A percentile compares a stretch with the other conserved stretches of the same genome.
Conservation (phyloP, 2,329 filamentous ascomycete species). For the Blumeria graminis region DNA sequence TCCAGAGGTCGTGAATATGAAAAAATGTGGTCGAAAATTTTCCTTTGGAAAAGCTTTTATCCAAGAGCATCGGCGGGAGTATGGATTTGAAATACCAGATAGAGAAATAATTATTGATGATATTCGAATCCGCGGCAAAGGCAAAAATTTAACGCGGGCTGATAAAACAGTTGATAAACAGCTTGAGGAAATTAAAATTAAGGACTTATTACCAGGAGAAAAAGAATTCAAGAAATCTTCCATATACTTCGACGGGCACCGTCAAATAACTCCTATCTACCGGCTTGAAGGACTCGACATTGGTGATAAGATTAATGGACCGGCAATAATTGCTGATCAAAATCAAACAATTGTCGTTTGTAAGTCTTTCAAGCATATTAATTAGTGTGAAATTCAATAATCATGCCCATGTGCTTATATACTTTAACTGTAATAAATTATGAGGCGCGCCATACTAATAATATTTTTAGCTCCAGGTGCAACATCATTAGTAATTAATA, state of each 20-base stretch:
- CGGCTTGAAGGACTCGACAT: too few relatives aligned
- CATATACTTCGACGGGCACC: slow-evolving; percentile 69
- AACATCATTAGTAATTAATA: too few relatives aligned
- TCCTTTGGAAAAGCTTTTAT: slow-evolving; percentile 69
- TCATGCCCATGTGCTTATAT: too few relatives aligned
- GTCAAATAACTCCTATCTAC: slow-evolving; percentile 15
- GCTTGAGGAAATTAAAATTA: slow-evolving; percentile 41
- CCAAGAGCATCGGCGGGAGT: slow-evolving; percentile 73
- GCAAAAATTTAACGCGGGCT: slow-evolving; percentile 59
- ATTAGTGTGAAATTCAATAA: too few relatives aligned
- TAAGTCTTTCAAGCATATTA: too few relatives aligned
- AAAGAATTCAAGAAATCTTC: slow-evolving; percentile 41
- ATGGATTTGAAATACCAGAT: slow-evolving; percentile 69
- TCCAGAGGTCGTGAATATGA: slow-evolving; percentile 36
- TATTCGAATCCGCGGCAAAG: slow-evolving; percentile 68
- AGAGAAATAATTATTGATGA: slow-evolving; percentile 80
- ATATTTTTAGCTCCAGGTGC: too few relatives aligned
- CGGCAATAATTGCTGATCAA: too few relatives aligned
- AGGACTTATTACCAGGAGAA: slow-evolving; percentile 18
- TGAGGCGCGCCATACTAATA: too few relatives aligned
- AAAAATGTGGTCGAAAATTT: slow-evolving; percentile 44
- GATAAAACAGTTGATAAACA: slow-evolving; percentile 72
- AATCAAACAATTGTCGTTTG: too few relatives aligned
- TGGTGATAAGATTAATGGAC: too few relatives aligned
- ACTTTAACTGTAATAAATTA: too few relatives aligned